Evolutionary conservation across 208 protist genomes (phyloP), one percentile per base, ranked within the genome.

Genomic region (Crithidia fasciculata): DNA sequence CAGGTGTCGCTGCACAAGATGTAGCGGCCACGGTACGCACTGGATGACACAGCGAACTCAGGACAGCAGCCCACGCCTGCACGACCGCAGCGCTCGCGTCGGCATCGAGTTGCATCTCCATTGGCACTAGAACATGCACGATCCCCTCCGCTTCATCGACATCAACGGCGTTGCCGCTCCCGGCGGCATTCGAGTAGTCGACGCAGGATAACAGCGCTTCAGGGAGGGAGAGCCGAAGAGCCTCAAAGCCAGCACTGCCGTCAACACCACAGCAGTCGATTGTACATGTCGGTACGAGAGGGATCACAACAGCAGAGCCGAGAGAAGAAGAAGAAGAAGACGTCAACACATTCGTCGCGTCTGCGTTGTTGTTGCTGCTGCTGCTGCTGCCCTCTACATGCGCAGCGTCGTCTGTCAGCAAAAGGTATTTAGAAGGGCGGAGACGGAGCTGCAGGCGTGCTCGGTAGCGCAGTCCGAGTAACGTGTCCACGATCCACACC

Each of bases 401-500:
- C 4, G n/a, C 44, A 4, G 52, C 37, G 19, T 73, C 74, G 5
- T 80, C 61, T 9, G 45, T 70, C 19, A 80, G 49, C 4, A 60
- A 15, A 2, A 83, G 52, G 9, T 67, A 64, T 36, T 55, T 68
- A 0, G 59, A 50, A 12, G 73, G 68, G 12, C 47, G 41, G 8
- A 78, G 69, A 39, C 57, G 49, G 10, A 83, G 79, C 28, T 40
- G 74, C 36, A 79, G 55, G 2, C 58, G 47, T 16, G 79, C 79
- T 6, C 53, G 52, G 45, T 83, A 83, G 44, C 55, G 52, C 41
- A 83, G 57, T 8, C 69, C 64, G 16, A 83, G 63, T 5, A 76
- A 15, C 8, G 72, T 64, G 19, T 80, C 65, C 12, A 83, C 44
- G 28, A 76, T 45, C 69, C 74, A 78, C 55, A 80, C 79, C 15